Evolutionary conservation across 2,329 filamentous ascomycete genomes (phyloP), one percentile per base, ranked within the genome.

Genomic region (Penicillium expansum): DNA sequence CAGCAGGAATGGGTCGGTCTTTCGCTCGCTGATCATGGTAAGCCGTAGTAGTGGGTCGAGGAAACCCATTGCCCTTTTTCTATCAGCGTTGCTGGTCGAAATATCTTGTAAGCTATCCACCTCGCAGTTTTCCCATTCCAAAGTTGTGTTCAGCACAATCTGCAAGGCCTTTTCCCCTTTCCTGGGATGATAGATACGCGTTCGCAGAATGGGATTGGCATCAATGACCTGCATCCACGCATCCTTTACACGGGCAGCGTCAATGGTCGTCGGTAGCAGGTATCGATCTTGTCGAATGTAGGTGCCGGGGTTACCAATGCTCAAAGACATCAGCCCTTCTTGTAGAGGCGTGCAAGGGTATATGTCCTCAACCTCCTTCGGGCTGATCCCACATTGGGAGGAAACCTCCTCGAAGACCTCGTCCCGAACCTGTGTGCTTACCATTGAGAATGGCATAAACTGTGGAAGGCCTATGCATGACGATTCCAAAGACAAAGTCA

Each of bases 341-440:
- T 57, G 55, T 3, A 35, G 30, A 9, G 43, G 29, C 8, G 35
- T 53, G 35, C 49, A 49, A 50, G 43, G 43, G 10, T 47, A 47
- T 1, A 47, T 53, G 10, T 29, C 43, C 13, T 53, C 44, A 8
- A 30, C 20, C 4, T 14, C 3, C 7, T 20, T 9, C n/a, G 41
- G 14, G 11, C 7, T 3, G 0, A 43, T 11, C 14, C 22, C 22
- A 7, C 22, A 16, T 14, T 29, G 14, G 14, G 6, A 29, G 14
- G n/a, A 16, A 8, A 29, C 7, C 13, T 29, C 24, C 1, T 29
- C 41, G n/a, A 43, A 14, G 3, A 43, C 16, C 24, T 43, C 41
- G 4, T 43, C 22, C 7, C 14, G 27, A 9, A n/a, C 8, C 7
- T n/a, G 11, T n/a, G 13, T 4, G 16, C 14, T 16, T 10, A 43